Percentiles rank a stretch among this genome's conserved stretches.
phyloP scores from a whole-genome alignment of 148 eudicot species.

The Limonium bicolor region DNA sequence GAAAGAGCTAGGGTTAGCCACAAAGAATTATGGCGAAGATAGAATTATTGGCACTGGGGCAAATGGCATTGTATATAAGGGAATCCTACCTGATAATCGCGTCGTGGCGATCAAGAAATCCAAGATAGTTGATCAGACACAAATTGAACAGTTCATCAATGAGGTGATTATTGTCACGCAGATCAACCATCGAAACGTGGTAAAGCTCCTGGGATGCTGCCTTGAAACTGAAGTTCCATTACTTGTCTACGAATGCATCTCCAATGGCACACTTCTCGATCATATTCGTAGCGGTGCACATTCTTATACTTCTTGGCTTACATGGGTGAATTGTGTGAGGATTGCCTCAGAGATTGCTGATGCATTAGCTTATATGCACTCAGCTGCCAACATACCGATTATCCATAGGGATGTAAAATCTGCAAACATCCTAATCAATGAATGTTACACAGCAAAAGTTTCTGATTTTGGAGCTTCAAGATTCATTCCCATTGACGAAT shows the following conservation, averaged over 20 bases:
- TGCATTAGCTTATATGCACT: constrained; percentile 25
- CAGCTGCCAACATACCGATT: constrained; percentile 12
- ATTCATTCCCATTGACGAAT: constrained; percentile 14
- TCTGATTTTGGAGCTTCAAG: constrained; percentile 31
- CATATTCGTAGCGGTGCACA: constrained; percentile 10
- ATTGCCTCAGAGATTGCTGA: constrained; percentile 21
- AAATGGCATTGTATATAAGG: constrained; percentile 17
- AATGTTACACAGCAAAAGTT: constrained; percentile 18
- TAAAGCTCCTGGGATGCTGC: constrained; percentile 10
- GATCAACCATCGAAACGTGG: constrained; percentile 11
- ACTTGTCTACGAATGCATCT: constrained; percentile 13
- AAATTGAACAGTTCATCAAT: constrained; percentile 13
- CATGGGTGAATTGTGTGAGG: constrained; percentile 6
- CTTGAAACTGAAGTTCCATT: constrained; percentile 17
- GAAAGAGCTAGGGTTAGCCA: constrained; percentile 16
- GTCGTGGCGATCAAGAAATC: constrained; percentile 20
- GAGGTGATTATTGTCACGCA: constrained; percentile 8
- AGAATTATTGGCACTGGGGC: constrained; percentile 20
- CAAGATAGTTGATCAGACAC: constrained; percentile 8
- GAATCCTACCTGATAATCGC: constrained; percentile 3
- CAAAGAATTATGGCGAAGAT: constrained; percentile 13
- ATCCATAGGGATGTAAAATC: constrained; percentile 27
- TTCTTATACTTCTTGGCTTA: not conserved
- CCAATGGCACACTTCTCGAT: constrained; percentile 14
- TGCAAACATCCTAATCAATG: constrained; percentile 22